Base-by-base conservation (phyloP, 805 yeast species). In the Blastobotrys mokoenaii region DNA sequence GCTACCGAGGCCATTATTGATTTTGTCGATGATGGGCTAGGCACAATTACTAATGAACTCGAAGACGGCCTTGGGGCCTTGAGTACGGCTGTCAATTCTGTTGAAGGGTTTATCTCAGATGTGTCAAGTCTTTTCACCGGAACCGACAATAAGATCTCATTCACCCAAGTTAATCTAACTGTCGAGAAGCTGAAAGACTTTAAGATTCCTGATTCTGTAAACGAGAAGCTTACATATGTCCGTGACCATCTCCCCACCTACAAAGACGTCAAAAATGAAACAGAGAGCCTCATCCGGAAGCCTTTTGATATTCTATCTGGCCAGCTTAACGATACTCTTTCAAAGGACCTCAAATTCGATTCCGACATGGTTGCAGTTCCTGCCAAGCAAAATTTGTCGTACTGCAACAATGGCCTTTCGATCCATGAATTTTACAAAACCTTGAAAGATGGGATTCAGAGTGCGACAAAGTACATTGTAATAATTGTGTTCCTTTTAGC, bases 51-150 rank as follows among this genome's bases (percentile, higher is more conserved):
- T 0, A 66, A 67, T 38, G 88, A 77, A 5, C 65, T 89, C 22
- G 80, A 85, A 45, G 72, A 69, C 32, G 93, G 89, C 0, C 63
- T 89, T 29, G 70, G 70, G 8, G 83, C 77, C 27, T 56, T 90
- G 2, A 71, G 85, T 1, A 59, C 63, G 1, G 65, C 79, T 0
- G 62, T 89, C 6, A 80, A 85, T 53, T 71, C 70, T 11, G 66
- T 84, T 0, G 58, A 80, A 1, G 62, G 67, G 7, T 74, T 77
- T 0, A 75, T 74, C 6, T 71, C 69, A 8, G 71, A 72, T 3
- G 67, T 86, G 1, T 76, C 76, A 38, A 66, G 69, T 44, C 70
- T 84, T 37, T 80, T 88, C 51, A 65, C 71, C 1, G 77, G 71
- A 10, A 68, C 70, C 42, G 67, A 65, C 36, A 53, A 68, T 2